Evolutionary conservation across 495 filamentous ascomycete genomes (phyloP).

Genomic region (Ramalina intermedia): DNA sequence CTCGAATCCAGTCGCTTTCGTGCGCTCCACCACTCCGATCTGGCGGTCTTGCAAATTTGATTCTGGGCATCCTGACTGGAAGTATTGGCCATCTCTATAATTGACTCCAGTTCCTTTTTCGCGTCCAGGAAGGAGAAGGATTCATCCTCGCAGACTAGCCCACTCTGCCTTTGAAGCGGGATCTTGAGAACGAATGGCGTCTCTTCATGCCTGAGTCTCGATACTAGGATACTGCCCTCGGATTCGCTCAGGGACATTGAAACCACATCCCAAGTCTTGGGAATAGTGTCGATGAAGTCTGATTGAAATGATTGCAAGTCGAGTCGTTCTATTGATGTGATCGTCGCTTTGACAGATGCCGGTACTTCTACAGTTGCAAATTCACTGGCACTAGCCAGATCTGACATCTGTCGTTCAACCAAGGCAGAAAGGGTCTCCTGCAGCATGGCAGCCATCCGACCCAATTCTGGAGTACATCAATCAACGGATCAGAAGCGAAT

Average conservation of each 20-base stretch:
- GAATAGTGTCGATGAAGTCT: conserved; percentile 71
- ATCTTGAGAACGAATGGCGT: conserved; percentile 74
- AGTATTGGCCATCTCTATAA: conserved; percentile 63
- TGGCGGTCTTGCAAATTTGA: conserved; percentile 44
- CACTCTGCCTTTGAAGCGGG: conserved; percentile 66
- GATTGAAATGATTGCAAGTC: conserved; percentile 45
- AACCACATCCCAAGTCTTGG: conserved; percentile 66
- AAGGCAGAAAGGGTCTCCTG: conserved; percentile 41
- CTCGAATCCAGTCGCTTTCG: conserved; percentile 65
- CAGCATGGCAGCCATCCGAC: conserved; percentile 44
- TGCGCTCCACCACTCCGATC: conserved; percentile 76
- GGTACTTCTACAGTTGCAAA: neutral
- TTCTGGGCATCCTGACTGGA: conserved; percentile 62
- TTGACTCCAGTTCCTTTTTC: conserved; percentile 61
- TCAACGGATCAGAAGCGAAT: neutral
- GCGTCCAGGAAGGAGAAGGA: conserved; percentile 72
- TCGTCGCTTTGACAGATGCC: conserved; percentile 6
- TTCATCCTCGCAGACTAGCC: conserved; percentile 65
- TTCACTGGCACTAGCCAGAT: conserved; percentile 31
- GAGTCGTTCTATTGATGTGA: conserved; percentile 15
- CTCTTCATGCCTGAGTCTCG: conserved; percentile 55
- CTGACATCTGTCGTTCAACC: conserved; percentile 23
- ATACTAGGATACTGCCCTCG: conserved; percentile 66
- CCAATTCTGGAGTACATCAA: conserved; percentile 32
- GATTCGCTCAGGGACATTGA: conserved; percentile 73